Evolutionary conservation across 495 filamentous ascomycete genomes (phyloP), one percentile per base, ranked within the genome.

Genomic region (Talaromyces stipitatus): DNA sequence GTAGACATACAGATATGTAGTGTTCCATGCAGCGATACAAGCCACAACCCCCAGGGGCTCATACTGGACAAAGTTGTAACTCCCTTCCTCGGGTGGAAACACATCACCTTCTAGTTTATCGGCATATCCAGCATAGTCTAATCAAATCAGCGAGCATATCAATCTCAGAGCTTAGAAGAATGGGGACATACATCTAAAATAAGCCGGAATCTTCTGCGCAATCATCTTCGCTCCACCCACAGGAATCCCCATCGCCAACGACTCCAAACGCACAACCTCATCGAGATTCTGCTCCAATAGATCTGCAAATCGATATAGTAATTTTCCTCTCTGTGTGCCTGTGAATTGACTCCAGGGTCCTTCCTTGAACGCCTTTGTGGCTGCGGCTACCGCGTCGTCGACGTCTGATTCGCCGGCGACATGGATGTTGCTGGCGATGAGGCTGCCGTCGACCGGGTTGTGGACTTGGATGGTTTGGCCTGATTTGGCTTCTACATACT

Each of bases 301-400:
- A 30, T 69, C 66, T 10, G 67, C 71, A 6, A 73, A 60, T 11
- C 77, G 78, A 41, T 74, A 72, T 24, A 88, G 58, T 47, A 73
- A 64, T 0, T 60, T 58, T 6, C 61, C 75, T 8, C 82, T 75
- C 29, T 70, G 66, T 29, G 23, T 71, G 59, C 54, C 70, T 1
- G 63, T 68, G 59, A 77, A 77, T 70, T 78, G 20, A 57, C 66
- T 62, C 71, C 71, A 72, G 3, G 56, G 28, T 4, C 50, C 58
- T 3, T 18, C 30, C 5, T 55, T 50, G 24, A 69, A 63, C 2
- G 63, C 71, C 0, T 24, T 23, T 27, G 76, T 77, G 28, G 83
- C 79, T 4, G 82, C 80, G 2, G 70, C 65, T 28, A 81, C 78
- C 8, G 84, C 85, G 4, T 77, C 69, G 24, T 78, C 70, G 10